Evolutionary conservation across 441 rosid species (phyloP), one percentile per base, ranked within the genome.

Genomic region (Erysimum cheiri): DNA sequence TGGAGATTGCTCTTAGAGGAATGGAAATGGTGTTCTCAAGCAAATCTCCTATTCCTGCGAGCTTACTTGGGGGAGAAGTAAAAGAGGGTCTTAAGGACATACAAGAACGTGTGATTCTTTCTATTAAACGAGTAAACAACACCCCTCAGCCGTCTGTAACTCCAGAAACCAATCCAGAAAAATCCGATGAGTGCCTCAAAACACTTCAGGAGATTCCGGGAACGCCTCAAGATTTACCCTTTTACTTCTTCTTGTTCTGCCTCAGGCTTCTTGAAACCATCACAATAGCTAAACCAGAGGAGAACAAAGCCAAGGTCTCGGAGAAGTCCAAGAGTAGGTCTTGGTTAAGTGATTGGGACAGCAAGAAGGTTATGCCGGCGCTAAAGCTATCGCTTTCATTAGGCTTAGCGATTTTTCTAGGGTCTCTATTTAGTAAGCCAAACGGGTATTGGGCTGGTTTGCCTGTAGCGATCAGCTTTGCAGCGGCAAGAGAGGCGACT

Each of bases 391-490:
- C 93, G 15, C 78, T 93, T 36, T 81, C 96, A 4, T 60, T 91
- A 62, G 94, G 96, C n/a, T 82, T 89, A 3, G 83, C 98, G 1
- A 80, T 83, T 53, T 70, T 85, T 0, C 81, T 88, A 6, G 98
- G 98, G 17, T 64, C 87, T 6, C 44, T 81, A 0, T 93, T 88
- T 67, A 93, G 87, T 80, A 88, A 83, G 46, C 79, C 86, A 5
- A 77, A 91, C 44, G 96, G 92, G 7, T 84, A 56, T 55, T 93
- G 98, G 98, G 84, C 98, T 35, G 96, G 88, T 53, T 83, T 93
- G 11, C 84, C 94, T 0, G 86, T 93, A 11, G 96, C 97, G 3
- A 63, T 89, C 77, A 87, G 89, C 74, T 54, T 88, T 0, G 90
- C 88, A 1, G 63, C 87, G 0, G 80, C 80, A 1, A 82, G 98